A percentile compares a stretch with the other conserved stretches of the same genome.
Conservation (phyloP, 768 basidiomycete genomes). For the Amanita inopinata region DNA sequence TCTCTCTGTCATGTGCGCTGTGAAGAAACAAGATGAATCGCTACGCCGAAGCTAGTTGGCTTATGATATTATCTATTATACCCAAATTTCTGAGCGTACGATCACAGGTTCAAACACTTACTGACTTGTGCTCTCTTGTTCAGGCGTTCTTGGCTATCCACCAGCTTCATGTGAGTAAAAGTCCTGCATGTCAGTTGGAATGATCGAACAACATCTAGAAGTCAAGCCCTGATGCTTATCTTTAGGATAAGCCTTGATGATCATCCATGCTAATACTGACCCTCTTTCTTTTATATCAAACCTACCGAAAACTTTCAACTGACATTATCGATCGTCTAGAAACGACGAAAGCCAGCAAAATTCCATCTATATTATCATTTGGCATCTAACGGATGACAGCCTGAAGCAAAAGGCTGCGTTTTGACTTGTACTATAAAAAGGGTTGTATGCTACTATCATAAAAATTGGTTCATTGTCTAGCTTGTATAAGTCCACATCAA, state of each 20-base stretch:
- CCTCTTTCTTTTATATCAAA: constrained; percentile 3
- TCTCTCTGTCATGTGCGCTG: constrained; percentile 17
- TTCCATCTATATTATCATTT: too few relatives aligned
- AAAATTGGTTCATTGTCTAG: background rate
- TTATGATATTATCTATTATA: constrained; percentile 63
- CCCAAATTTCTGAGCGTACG: constrained; percentile 83
- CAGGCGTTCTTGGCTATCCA: background rate
- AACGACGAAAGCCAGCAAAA: background rate
- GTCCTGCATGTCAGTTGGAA: constrained; percentile 14
- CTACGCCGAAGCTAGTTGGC: constrained; percentile 73
- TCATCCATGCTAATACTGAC: constrained; percentile 89
- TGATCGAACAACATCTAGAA: constrained; percentile 72
- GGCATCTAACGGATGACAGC: too few relatives aligned
- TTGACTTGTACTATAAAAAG: background rate
- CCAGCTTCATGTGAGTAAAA: constrained; percentile 20
- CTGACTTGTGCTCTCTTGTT: constrained; percentile 12
- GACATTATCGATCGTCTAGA: background rate
- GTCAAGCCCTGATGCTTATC: constrained; percentile 83
- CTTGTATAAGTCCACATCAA: constrained; percentile 31
- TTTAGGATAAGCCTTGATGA: constrained; percentile 68
- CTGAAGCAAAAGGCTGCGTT: too few relatives aligned
- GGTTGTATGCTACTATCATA: background rate
- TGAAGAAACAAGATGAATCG: constrained; percentile 78
- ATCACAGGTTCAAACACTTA: constrained; percentile 9
- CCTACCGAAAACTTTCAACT: background rate